These are phyloP conservation scores for Escovopsis weberi DNA, from an alignment of 2,329 filamentous ascomycete genomes.

Conservation along the genomic window DNA sequence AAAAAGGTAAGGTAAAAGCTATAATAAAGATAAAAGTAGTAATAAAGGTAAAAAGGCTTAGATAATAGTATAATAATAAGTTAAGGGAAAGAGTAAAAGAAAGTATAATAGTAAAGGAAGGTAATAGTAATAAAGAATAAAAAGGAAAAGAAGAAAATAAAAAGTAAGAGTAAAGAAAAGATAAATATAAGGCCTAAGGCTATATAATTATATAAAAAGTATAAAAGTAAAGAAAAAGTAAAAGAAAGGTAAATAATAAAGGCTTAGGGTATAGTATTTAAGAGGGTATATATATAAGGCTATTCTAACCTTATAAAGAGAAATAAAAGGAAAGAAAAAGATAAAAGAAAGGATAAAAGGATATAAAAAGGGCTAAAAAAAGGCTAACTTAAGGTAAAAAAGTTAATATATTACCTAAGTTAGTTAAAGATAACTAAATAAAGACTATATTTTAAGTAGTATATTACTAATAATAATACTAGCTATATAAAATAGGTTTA, in stretches of 20 bases:
- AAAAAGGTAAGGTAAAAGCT: too few species aligned
- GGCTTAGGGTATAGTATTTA: too few species aligned
- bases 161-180: too few species aligned
- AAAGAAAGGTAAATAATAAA: too few species aligned
- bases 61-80: too few species aligned
- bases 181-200: neutral
- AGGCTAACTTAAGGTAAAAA: neutral
- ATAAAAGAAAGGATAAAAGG: neutral
- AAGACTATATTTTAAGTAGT: neutral
- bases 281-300: neutral
- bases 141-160: too few species aligned
- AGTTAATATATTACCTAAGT: neutral
- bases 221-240: neutral
- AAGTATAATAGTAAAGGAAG: neutral
- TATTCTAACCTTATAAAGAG: neutral
- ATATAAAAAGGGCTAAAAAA: too few species aligned
- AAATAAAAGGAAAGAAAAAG: neutral
- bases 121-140: too few species aligned
- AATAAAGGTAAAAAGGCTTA: too few species aligned
- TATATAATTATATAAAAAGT: neutral
- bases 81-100: too few species aligned
- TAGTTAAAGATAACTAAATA: neutral
- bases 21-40: too few species aligned
- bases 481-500: neutral
- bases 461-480: neutral